Conservation (phyloP, 306 rosid genomes). For the Cucurbita pepo region DNA sequence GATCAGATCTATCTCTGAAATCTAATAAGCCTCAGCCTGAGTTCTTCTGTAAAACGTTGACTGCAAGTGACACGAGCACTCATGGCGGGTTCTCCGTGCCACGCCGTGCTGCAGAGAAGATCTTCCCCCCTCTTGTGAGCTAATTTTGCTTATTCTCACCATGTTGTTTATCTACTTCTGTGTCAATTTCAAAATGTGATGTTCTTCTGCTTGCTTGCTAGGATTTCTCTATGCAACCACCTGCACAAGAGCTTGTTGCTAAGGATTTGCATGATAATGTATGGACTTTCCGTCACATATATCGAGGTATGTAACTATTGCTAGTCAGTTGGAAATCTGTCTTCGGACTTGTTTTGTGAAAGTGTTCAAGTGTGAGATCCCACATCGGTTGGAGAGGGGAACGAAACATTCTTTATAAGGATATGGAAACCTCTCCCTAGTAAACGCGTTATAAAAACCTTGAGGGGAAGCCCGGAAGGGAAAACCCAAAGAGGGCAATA, state of each 20-base stretch:
- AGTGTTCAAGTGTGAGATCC: not conserved
- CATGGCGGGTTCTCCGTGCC: slow-evolving; percentile 99
- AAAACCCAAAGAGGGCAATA: no score
- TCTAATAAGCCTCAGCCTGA: slow-evolving; percentile 68
- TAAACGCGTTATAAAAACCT: no score
- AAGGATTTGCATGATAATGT: slow-evolving; percentile 71
- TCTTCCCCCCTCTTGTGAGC: slow-evolving; percentile 80
- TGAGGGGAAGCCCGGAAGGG: no score
- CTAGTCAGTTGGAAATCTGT: not conserved
- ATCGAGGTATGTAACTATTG: slow-evolving; percentile 42
- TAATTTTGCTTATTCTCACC: not conserved
- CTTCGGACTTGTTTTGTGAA: not conserved
- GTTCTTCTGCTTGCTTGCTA: slow-evolving; percentile 10
- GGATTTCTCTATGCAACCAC: slow-evolving; percentile 89
- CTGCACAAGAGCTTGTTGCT: slow-evolving; percentile 90
- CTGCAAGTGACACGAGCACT: slow-evolving; percentile 95
- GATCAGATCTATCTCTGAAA: slow-evolving; percentile 86
- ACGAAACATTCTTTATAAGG: no score
- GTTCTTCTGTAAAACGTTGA: slow-evolving; percentile 84
- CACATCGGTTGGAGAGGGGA: no score
- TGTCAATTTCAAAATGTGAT: slow-evolving; percentile 9
- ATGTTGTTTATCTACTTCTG: not conserved
- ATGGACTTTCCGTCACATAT: slow-evolving; percentile 95
- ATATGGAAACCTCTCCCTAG: no score
- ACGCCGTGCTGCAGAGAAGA: slow-evolving; percentile 96